Evolutionary conservation across 441 rosid species (phyloP), one percentile per base, ranked within the genome.

Genomic region (Mallotus repandus): DNA sequence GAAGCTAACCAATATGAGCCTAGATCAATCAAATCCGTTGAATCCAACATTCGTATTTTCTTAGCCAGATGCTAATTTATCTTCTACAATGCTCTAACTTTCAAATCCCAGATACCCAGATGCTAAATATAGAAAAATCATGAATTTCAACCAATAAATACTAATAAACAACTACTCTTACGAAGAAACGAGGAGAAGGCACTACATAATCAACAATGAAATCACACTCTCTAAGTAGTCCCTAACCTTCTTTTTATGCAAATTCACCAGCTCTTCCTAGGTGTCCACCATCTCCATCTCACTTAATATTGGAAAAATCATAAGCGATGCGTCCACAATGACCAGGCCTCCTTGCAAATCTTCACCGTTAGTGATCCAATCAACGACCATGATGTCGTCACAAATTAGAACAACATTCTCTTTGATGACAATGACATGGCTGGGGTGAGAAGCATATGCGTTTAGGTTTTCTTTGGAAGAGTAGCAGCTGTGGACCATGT

Each of bases 401-500:
- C 96, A 91, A 72, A 85, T 81, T 14, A 97, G 94, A 12, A 85
- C 70, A 56, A 88, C 96, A 2, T 72, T 73, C 21, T 89, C 89
- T 77, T 85, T 88, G 41, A 88, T 94, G 61, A 81, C 91, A 72
- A 71, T 66, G 67, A 86, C 76, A 79, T 93, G 97, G 60, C 82
- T 80, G 1, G 96, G 97, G 78, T 91, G 90, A 1, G 81, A 84
- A 38, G 89, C 69, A 83, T 91, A 91, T 3, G 85, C 50, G 67
- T 9, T 32, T 50, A 91, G 89, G 79, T 80, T 86, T 14, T 87
- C 85, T 57, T 89, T 89, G 66, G 96, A 85, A 56, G 79, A 71
- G 89, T 91, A 91, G 18, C 96, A 94, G 88, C 96, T 84, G 77
- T 91, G 96, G 73, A 93, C 94, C 84, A 91, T 78, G 86, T 93